phyloP scores from a whole-genome alignment of 225 moss, liverwort and hornwort genomes.

The Thuidium tamariscinum region DNA sequence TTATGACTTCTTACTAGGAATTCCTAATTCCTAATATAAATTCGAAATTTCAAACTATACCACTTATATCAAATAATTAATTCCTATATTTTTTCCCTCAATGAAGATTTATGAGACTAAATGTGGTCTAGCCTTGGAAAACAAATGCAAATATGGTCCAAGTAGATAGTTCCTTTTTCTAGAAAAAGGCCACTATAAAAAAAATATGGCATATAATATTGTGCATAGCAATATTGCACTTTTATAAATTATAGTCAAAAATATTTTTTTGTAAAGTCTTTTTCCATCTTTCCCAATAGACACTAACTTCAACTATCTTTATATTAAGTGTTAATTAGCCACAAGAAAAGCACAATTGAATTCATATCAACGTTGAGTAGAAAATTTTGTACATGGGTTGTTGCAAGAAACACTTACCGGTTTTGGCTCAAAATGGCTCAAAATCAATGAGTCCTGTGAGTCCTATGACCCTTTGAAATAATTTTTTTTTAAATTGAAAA shows the following conservation, averaged over 20 bases:
- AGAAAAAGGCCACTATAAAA: rapidly evolving
- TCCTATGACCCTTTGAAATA: too few relatives aligned
- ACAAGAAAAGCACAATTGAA: not conserved
- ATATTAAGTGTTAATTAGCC: not conserved
- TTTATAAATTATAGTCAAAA: not conserved
- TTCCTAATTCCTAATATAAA: not conserved
- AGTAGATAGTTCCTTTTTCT: rapidly evolving
- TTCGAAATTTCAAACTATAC: not conserved
- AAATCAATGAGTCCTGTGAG: too few relatives aligned
- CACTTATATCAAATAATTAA: not conserved
- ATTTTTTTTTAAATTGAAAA: too few relatives aligned
- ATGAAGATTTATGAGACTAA: not conserved
- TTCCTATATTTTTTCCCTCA: rapidly evolving
- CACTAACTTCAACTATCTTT: rapidly evolving
- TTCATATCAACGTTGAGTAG: not conserved
- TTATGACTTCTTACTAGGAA: not conserved
- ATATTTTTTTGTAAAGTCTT: rapidly evolving
- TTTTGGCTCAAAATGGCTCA: too few relatives aligned
- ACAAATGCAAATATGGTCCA: rapidly evolving
- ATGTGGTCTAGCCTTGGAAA: not conserved
- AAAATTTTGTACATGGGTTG: not conserved
- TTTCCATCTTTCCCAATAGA: not conserved
- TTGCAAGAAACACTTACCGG: too few relatives aligned
- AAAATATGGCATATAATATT: not conserved
- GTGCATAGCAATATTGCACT: not conserved